These are phyloP conservation scores for Zizania palustris DNA, from an alignment of 202 grass and related monocot genomes.

Conservation along the genomic window DNA sequence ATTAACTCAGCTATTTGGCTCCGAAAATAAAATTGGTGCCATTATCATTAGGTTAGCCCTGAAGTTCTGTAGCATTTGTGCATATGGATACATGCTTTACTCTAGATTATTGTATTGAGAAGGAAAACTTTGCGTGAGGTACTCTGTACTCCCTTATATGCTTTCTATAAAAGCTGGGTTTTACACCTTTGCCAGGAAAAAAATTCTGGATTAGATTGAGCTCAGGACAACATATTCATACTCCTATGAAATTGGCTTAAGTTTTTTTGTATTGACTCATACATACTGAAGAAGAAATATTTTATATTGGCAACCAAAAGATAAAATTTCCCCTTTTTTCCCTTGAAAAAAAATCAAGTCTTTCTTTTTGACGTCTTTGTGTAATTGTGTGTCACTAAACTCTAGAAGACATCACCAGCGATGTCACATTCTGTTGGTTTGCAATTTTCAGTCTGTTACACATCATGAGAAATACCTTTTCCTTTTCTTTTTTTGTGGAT, in stretches of 20 bases:
- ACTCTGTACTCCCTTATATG: no score
- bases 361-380: background rate
- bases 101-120: background rate
- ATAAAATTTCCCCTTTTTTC: background rate
- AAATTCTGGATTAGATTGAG: background rate
- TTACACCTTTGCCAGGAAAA: no score
- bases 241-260: background rate
- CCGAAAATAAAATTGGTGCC: conserved; percentile 27
- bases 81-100: background rate
- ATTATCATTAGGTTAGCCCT: background rate
- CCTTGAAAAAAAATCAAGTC: background rate
- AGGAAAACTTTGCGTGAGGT: background rate
- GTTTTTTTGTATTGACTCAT: background rate
- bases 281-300: background rate
- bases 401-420: background rate
- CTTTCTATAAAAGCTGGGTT: no score
- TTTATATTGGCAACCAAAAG: background rate
- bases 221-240: background rate
- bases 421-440: conserved; percentile 12
- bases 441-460: conserved; percentile 15
- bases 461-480: background rate
- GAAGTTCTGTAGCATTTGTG: background rate
- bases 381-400: background rate
- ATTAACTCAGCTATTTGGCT: conserved; percentile 25
- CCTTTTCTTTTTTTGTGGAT: background rate